Conservation (phyloP, 768 basidiomycete species). For the Lactarius akahatsu region DNA sequence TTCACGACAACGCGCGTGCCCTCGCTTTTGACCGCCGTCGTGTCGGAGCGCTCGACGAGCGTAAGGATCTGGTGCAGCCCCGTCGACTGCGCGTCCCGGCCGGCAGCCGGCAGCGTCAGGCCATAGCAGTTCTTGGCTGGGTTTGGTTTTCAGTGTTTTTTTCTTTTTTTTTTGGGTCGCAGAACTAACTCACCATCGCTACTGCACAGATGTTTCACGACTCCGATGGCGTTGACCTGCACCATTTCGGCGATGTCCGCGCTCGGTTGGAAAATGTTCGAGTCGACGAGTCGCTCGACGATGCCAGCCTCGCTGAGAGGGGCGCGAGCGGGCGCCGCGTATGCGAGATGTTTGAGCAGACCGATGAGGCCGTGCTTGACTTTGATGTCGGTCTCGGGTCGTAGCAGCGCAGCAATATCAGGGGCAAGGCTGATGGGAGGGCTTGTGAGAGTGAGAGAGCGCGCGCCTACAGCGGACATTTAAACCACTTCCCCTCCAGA, state of each 20-base stretch:
- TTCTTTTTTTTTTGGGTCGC: neutral
- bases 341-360: conserved; percentile 81
- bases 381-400: conserved; percentile 68
- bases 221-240: conserved; percentile 83
- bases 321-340: conserved; percentile 56
- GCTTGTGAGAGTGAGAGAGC: conserved; percentile 53
- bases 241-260: conserved; percentile 85
- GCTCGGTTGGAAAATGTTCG: conserved; percentile 67
- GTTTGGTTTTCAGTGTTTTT: conserved; percentile 4
- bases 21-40: conserved; percentile 82
- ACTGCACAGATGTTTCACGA: conserved; percentile 85
- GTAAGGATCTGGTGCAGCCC: conserved; percentile 70
- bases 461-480: conserved; percentile 46
- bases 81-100: conserved; percentile 38
- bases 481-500: conserved; percentile 13
- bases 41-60: conserved; percentile 76
- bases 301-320: conserved; percentile 61
- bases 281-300: conserved; percentile 57
- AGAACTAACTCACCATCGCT: conserved; percentile 59
- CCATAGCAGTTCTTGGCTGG: conserved; percentile 48
- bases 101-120: conserved; percentile 50
- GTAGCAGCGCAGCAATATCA: conserved; percentile 59
- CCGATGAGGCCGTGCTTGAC: conserved; percentile 88
- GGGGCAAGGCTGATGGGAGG: conserved; percentile 59
- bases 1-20: conserved; percentile 88